A percentile compares a stretch with the other conserved stretches of the same genome.
These are phyloP conservation scores for Russula brevipes DNA, from an alignment of 768 basidiomycete genomes.

Conservation along the genomic window DNA sequence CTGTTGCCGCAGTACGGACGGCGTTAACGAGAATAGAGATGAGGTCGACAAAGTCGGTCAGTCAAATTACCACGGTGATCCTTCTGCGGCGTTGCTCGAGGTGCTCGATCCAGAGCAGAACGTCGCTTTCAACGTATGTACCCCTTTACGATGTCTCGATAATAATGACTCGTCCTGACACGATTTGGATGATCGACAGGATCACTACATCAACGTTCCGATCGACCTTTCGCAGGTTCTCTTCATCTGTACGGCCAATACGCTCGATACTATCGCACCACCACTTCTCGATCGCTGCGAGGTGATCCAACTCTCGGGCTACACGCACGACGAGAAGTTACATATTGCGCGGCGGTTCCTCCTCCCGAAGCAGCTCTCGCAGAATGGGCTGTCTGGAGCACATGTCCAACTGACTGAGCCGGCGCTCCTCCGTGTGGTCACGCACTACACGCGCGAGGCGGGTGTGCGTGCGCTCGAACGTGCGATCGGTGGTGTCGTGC, in stretches of 20 bases:
- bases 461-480: constrained; percentile 90
- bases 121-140: constrained; percentile 64
- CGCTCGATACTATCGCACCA: constrained; percentile 81
- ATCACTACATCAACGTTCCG: constrained; percentile 89
- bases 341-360: constrained; percentile 85
- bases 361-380: constrained; percentile 78
- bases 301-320: constrained; percentile 75
- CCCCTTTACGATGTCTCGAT: background rate
- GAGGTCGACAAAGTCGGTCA: constrained; percentile 91
- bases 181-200: constrained; percentile 38
- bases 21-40: constrained; percentile 40
- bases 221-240: constrained; percentile 84
- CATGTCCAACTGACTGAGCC: constrained; percentile 65
- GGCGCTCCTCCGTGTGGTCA: constrained; percentile 65
- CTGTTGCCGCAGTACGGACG: background rate
- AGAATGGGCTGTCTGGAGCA: constrained; percentile 63
- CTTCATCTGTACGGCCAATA: constrained; percentile 91
- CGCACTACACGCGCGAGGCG: constrained; percentile 82
- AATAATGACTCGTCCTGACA: background rate
- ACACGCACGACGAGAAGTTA: constrained; percentile 88
- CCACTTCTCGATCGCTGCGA: constrained; percentile 90
- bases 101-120: constrained; percentile 95
- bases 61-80: constrained; percentile 88
- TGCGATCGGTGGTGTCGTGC: constrained; percentile 80
- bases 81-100: constrained; percentile 83